Conservation (phyloP, 192 early-diverging fungal species). For the Pilobolus umbonatus region DNA sequence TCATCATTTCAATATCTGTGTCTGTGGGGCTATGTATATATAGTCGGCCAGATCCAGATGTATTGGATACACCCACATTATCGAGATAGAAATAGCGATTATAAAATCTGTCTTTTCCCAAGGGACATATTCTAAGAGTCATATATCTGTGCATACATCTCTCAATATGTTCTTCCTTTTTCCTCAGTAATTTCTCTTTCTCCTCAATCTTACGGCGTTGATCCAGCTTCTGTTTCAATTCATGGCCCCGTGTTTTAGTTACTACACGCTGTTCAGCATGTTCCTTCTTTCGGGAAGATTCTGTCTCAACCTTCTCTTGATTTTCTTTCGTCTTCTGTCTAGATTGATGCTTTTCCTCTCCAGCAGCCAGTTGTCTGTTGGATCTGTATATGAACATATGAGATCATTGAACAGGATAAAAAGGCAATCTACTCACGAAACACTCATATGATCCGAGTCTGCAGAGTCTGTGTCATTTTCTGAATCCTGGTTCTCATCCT, state of each 20-base stretch:
- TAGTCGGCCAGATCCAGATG: slow-evolving; percentile 49
- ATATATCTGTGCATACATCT: slow-evolving; percentile 58
- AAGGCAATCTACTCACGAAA: not conserved
- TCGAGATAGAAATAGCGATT: slow-evolving; percentile 91
- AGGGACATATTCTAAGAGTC: slow-evolving; percentile 59
- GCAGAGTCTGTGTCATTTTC: slow-evolving; percentile 10
- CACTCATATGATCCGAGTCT: slow-evolving; percentile 18
- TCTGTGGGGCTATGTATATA: slow-evolving; percentile 51
- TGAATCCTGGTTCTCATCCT: not conserved
- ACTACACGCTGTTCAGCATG: slow-evolving; percentile 35
- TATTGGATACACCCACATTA: slow-evolving; percentile 54
- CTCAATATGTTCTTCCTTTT: slow-evolving; percentile 63
- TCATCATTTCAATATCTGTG: slow-evolving; percentile 49
- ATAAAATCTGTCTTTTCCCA: slow-evolving; percentile 80
- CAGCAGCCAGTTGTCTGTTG: slow-evolving; percentile 8
- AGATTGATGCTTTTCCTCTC: slow-evolving; percentile 26
- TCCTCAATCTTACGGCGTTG: slow-evolving; percentile 51
- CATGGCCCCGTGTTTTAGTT: slow-evolving; percentile 32
- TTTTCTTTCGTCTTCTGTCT: slow-evolving; percentile 42
- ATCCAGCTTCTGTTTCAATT: slow-evolving; percentile 33
- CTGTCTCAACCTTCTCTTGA: slow-evolving; percentile 45
- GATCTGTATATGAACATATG: not conserved
- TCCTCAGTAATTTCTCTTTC: slow-evolving; percentile 44
- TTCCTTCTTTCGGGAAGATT: slow-evolving; percentile 32
- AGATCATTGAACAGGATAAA: not conserved